Conservation (phyloP, 1,284 basidiomycete species). For the Marasmius sp. region DNA sequence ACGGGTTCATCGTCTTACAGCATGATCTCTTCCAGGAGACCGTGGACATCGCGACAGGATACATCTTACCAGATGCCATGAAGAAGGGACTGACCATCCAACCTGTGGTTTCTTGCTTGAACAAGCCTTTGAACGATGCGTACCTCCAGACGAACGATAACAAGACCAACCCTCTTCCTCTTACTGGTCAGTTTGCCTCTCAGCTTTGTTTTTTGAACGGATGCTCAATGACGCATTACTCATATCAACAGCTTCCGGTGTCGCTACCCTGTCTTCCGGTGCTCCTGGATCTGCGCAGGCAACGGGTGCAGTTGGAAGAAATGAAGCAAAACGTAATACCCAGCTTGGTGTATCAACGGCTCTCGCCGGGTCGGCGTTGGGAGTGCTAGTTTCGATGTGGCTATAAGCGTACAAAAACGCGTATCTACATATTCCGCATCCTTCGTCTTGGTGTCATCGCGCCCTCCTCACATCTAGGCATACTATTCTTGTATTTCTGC, state of each 20-base stretch:
- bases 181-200: slow-evolving; percentile 27
- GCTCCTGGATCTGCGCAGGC: slow-evolving; percentile 33
- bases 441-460: too few species aligned
- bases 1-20: slow-evolving; percentile 75
- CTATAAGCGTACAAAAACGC: too few species aligned
- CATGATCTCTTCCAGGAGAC: slow-evolving; percentile 71
- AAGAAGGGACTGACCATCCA: slow-evolving; percentile 61
- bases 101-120: slow-evolving; percentile 69
- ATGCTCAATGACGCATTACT: not conserved
- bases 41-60: slow-evolving; percentile 70
- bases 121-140: slow-evolving; percentile 53
- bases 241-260: slow-evolving; percentile 22
- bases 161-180: slow-evolving; percentile 48
- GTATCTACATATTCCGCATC: too few species aligned
- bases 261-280: slow-evolving; percentile 31
- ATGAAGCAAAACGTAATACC: not conserved
- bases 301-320: slow-evolving; percentile 17
- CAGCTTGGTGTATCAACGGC: not conserved
- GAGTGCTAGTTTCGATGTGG: not conserved
- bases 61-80: slow-evolving; percentile 67
- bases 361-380: not conserved
- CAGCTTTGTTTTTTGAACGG: not conserved
- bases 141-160: slow-evolving; percentile 74
- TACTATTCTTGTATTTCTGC: too few species aligned
- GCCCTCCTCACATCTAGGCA: too few species aligned